Base-by-base conservation (phyloP, 768 basidiomycete species). In the Cystobasidium ongulense region DNA sequence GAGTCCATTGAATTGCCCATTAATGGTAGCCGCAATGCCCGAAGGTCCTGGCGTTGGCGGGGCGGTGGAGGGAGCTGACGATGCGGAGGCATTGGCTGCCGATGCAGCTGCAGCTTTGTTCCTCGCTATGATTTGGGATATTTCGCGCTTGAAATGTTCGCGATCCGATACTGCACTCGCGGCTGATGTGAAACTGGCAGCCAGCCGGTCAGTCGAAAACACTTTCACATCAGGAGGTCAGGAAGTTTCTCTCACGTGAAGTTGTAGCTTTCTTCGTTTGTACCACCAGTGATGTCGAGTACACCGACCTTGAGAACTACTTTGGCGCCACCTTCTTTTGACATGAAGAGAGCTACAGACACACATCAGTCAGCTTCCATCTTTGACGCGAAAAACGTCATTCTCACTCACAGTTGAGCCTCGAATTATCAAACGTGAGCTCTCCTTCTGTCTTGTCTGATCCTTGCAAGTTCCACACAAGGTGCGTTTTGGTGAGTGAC, bases 401-500 rank as follows among this genome's bases (percentile, higher is more conserved):
- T 27, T 74, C 21, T 73, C 43, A 23, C 59, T n/a, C 33, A 41
- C 36, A 23, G 33, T 41, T 54, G 15, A 70, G n/a, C 21, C 52
- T 67, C 85, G 85, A 84, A 72, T 90, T 90, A 87, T 70, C 86
- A 81, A 57, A 87, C 85, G 72, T 89, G 86, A 74, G 83, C 74
- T 83, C 2, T 86, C 82, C 25, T 91, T 85, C 79, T 85, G 85
- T 36, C 90, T 84, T 84, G 54, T 85, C 84, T 81, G 87, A 87
- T 75, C 88, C 87, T 75, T 88, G 87, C 79, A 88, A 88, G 0
- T 87, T 87, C 91, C 91, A 94, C 84, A 87, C 86, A 1, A 94
- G 84, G 78, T 87, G 86, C 5, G 84, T 83, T 78, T 86, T 85
- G 15, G 87, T 90, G 79, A 94, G 87, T 79, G 90, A 86, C 75